Conservation (phyloP, 441 rosid species). For the Arabidopsis hybrid region DNA sequence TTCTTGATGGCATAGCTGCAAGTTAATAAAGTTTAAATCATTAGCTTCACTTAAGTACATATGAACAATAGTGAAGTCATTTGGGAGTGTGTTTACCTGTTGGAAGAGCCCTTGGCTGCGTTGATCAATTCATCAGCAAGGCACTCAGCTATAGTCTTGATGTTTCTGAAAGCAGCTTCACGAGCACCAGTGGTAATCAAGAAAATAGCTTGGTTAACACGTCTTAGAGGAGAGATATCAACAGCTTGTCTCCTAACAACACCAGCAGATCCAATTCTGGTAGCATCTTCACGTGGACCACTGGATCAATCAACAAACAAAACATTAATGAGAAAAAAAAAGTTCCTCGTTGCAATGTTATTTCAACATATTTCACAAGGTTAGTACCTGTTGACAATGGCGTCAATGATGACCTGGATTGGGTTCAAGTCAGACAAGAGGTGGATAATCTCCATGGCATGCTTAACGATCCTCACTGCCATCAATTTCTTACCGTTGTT, state of each 20-base stretch:
- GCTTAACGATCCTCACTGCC: slow-evolving; percentile 66
- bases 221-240: slow-evolving; percentile 74
- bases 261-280: slow-evolving; percentile 82
- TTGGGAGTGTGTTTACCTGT: slow-evolving; percentile 47
- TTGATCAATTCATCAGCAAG: slow-evolving; percentile 80
- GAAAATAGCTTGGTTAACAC: slow-evolving; percentile 72
- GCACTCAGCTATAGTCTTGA: slow-evolving; percentile 79
- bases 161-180: slow-evolving; percentile 73
- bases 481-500: slow-evolving; percentile 71
- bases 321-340: neutral
- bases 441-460: slow-evolving; percentile 74
- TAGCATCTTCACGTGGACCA: slow-evolving; percentile 82
- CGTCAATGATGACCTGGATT: slow-evolving; percentile 71
- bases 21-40: neutral
- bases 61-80: neutral
- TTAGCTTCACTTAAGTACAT: neutral
- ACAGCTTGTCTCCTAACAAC: slow-evolving; percentile 86
- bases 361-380: neutral
- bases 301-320: slow-evolving; percentile 40
- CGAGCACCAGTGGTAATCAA: slow-evolving; percentile 78
- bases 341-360: neutral
- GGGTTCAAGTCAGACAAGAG: slow-evolving; percentile 66
- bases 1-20: slow-evolving; percentile 69
- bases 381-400: slow-evolving; percentile 64
- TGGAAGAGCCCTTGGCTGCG: slow-evolving; percentile 75